Base-by-base conservation (phyloP, 1,284 basidiomycete species). In the Tilletia setariae region DNA sequence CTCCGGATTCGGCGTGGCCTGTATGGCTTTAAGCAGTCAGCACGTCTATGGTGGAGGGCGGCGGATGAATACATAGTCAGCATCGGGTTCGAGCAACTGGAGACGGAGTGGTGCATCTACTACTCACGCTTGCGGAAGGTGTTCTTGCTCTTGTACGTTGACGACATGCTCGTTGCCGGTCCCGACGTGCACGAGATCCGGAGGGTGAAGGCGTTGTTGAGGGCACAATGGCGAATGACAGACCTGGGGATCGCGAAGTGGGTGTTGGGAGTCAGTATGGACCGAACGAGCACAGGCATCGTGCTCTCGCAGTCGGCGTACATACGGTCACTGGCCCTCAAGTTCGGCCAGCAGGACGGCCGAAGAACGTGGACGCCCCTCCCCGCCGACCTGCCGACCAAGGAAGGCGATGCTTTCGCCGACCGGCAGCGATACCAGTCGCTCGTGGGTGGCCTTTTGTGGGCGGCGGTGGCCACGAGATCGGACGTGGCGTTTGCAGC, bases 241-340 rank as follows among this genome's bases (percentile, higher is more conserved):
- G 61, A 63, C n/a, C 35, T 40, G 13, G 61, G 61, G 9, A 6
- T 11, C 16, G 61, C 23, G 32, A 11, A 2, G 4, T 63, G 42
- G 35, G 21, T 63, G 25, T 40, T 63, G 4, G 61, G 61, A 44
- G n/a, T 63, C 61, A 63, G 21, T 4, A 42, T 63, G 21, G 61
- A 44, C 4, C 42, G 30, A 9, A 7, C 3, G 4, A 21, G 19
- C 4, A 21, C 19, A 32, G 42, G 35, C 8, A 4, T 19, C 2
- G 3, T 44, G 25, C 42, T 63, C 61, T 7, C 9, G 4, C 61
- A 63, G 21, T 9, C 28, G 21, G 61, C 35, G 2, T 63, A 63
- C 61, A 63, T 63, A n/a, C 13, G 21, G 3, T 40, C 35, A 3
- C 7, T 63, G 16, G 35, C 21, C 6, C 13, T 16, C 7, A 9